phyloP scores from a whole-genome alignment of 2,329 filamentous ascomycete genomes.

The Stagonosporopsis chrysanthemi region DNA sequence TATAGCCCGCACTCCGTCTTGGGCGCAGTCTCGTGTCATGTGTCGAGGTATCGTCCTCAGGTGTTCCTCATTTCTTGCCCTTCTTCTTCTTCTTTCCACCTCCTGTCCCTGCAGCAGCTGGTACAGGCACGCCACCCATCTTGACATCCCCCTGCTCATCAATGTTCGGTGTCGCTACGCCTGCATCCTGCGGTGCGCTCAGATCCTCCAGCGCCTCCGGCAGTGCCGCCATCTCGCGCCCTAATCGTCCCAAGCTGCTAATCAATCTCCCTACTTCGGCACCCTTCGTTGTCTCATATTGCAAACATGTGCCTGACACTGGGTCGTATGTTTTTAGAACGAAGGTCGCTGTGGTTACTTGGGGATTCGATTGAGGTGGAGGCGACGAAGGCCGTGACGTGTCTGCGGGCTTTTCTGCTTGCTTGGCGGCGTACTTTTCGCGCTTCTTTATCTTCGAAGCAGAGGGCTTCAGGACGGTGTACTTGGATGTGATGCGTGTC shows the following conservation, averaged over 20 bases:
- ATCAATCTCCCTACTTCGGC: constrained; percentile 88
- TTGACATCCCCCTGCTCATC: constrained; percentile 43
- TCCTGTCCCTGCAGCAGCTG: constrained; percentile 38
- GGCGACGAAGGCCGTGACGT: constrained; percentile 38
- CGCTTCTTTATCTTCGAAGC: constrained; percentile 45
- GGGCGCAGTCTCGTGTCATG: not conserved
- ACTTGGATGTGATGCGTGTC: constrained; percentile 93
- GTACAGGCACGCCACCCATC: constrained; percentile 36
- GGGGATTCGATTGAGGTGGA: constrained; percentile 34
- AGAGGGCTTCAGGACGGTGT: constrained; percentile 69
- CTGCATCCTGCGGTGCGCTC: constrained; percentile 35
- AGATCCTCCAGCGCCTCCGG: constrained; percentile 53
- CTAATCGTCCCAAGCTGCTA: constrained; percentile 76
- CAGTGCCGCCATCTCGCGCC: constrained; percentile 65
- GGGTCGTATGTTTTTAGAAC: constrained; percentile 92
- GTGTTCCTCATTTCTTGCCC: constrained; percentile 56
- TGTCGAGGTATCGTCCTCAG: not conserved
- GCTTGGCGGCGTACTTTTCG: constrained; percentile 42
- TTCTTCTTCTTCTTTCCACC: constrained; percentile 61
- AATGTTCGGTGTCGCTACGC: constrained; percentile 41
- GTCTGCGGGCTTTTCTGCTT: constrained; percentile 36
- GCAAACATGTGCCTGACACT: constrained; percentile 78
- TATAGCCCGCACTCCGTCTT: not conserved
- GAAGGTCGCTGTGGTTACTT: constrained; percentile 65
- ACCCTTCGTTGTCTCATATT: constrained; percentile 90